Percentiles rank a stretch among this genome's conserved stretches.
phyloP scores from a whole-genome alignment of 2,329 filamentous ascomycete genomes.

The Cryphonectria naterciae region DNA sequence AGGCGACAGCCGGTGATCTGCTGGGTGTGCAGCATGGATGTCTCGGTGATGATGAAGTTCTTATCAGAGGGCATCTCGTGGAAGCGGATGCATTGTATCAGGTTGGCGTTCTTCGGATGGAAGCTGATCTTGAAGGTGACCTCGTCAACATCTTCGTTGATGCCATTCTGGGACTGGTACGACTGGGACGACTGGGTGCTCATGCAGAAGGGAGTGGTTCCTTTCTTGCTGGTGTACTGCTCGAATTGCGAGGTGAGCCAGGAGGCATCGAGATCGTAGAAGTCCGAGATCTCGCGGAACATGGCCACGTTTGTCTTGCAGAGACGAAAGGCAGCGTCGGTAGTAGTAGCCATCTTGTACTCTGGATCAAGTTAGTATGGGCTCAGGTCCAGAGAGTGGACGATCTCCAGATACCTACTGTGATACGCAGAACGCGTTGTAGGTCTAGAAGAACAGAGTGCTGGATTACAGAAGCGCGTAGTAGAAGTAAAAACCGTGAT shows the following conservation, averaged over 20 bases:
- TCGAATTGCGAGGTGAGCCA: constrained; percentile 25
- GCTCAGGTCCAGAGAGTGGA: background rate
- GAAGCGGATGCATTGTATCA: constrained; percentile 20
- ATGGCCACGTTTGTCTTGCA: constrained; percentile 12
- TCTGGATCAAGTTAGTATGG: background rate
- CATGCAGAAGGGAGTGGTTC: background rate
- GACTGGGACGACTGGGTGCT: constrained; percentile 14
- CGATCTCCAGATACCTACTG: background rate
- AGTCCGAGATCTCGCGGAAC: constrained; percentile 7
- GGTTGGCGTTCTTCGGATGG: constrained; percentile 13
- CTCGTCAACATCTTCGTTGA: constrained; percentile 10
- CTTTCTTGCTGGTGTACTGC: constrained; percentile 5
- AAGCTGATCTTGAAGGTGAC: constrained; percentile 23
- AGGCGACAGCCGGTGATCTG: constrained; percentile 14
- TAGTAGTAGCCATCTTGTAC: constrained; percentile 8
- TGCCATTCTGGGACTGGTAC: background rate
- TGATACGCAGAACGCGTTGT: background rate
- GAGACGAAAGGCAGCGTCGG: constrained; percentile 3
- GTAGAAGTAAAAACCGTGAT: background rate
- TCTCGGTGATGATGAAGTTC: constrained; percentile 23
- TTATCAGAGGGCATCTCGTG: constrained; percentile 12
- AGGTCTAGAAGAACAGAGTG: background rate
- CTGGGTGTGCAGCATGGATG: constrained; percentile 21
- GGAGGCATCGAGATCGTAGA: constrained; percentile 17
- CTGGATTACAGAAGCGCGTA: background rate